A percentile compares a stretch with the other conserved stretches of the same genome.
Evolutionary conservation across 805 yeast species (phyloP).

Genomic region (Yamadazyma olivae): DNA sequence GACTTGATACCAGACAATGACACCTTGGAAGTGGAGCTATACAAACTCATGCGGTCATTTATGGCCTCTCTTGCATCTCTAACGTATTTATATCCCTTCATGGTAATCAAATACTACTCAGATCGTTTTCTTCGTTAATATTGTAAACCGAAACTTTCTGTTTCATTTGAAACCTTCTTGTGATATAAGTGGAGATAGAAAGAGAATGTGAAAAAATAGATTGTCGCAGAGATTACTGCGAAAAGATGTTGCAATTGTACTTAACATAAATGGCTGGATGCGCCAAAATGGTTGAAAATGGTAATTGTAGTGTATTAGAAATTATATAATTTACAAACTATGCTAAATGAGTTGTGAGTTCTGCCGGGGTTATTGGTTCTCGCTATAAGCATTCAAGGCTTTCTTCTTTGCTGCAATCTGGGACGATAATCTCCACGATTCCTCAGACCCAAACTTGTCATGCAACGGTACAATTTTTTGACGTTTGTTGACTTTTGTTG

Average conservation of each 20-base stretch:
- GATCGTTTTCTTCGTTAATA: too few species aligned
- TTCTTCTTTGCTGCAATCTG: constrained; percentile 23
- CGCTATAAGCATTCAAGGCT: constrained; percentile 10
- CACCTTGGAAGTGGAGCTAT: constrained; percentile 23
- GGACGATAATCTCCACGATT: constrained; percentile 72
- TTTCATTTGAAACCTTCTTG: too few species aligned
- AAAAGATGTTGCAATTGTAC: too few species aligned
- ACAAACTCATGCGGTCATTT: constrained; percentile 28
- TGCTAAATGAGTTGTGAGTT: too few species aligned
- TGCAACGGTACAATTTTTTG: constrained; percentile 74
- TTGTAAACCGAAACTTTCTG: too few species aligned
- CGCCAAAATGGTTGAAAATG: too few species aligned
- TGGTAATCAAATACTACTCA: too few species aligned
- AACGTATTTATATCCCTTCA: constrained; percentile 12
- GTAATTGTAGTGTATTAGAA: too few species aligned
- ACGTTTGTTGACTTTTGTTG: constrained; percentile 46
- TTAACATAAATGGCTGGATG: too few species aligned
- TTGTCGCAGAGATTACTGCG: neutral
- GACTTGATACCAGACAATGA: constrained; percentile 26
- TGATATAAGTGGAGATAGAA: neutral
- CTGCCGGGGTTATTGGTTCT: too few species aligned
- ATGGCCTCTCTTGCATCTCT: constrained; percentile 28
- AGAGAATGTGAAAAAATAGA: neutral
- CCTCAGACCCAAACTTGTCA: constrained; percentile 56
- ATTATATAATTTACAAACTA: too few species aligned